A percentile compares a stretch with the other conserved stretches of the same genome.
Evolutionary conservation across 139 green algal genomes (phyloP).

Genomic region (Trebouxia sp.): DNA sequence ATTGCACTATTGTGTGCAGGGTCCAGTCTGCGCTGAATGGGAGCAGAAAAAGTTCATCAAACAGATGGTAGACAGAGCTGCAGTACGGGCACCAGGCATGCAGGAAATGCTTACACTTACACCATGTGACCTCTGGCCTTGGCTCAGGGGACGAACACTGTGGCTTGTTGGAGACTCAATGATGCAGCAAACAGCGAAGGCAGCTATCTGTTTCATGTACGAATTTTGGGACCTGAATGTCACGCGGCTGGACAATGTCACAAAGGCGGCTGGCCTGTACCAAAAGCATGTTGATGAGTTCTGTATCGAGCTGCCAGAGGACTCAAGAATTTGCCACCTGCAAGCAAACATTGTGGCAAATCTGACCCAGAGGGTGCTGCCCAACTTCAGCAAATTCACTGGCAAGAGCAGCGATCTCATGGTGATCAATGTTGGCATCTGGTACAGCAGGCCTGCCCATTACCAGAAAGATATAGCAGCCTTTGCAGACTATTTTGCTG

Average conservation of each 20-base stretch:
- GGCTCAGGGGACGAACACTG: conserved; percentile 31
- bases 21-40: conserved; percentile 14
- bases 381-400: conserved; percentile 27
- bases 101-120: conserved; percentile 26
- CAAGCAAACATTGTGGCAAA: not conserved
- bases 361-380: not conserved
- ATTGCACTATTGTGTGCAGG: too few relatives aligned
- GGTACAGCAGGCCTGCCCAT: conserved; percentile 27
- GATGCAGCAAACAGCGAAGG: conserved; percentile 28
- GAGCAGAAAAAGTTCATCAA: conserved; percentile 26
- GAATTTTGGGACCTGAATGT: conserved; percentile 20
- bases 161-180: conserved; percentile 37
- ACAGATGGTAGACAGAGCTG: conserved; percentile 5
- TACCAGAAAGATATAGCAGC: conserved; percentile 2
- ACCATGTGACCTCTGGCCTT: conserved; percentile 36
- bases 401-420: conserved; percentile 15
- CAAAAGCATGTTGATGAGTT: not conserved
- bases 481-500: not conserved
- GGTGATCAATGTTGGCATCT: conserved; percentile 34
- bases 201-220: conserved; percentile 7
- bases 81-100: not conserved
- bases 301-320: conserved; percentile 14
- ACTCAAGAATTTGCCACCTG: conserved; percentile 10
- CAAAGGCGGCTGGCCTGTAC: conserved; percentile 11
- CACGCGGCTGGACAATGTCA: not conserved